These are phyloP conservation scores for Hypomyces rosellus DNA, from an alignment of 2,329 filamentous ascomycete genomes.

Conservation along the genomic window DNA sequence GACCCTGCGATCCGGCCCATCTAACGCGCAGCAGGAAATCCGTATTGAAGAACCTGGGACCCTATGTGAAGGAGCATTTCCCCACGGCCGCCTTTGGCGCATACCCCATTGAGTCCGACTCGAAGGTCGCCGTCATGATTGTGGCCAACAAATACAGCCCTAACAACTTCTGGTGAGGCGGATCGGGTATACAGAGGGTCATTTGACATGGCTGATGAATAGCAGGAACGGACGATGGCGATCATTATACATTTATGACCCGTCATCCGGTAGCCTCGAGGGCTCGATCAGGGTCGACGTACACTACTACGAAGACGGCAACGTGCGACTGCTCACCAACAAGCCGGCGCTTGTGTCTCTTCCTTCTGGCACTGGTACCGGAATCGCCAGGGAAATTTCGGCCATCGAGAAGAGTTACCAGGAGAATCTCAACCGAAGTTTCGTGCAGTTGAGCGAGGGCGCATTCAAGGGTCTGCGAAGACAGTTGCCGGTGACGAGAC, in stretches of 20 bases:
- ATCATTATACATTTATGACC: constrained; percentile 73
- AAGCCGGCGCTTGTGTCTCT: constrained; percentile 63
- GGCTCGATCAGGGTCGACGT: constrained; percentile 90
- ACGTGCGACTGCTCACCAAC: constrained; percentile 86
- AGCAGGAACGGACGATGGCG: constrained; percentile 92
- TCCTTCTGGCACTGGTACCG: constrained; percentile 56
- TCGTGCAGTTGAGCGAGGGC: constrained; percentile 81
- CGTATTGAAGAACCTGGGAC: constrained; percentile 66
- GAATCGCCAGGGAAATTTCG: constrained; percentile 72
- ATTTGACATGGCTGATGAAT: constrained; percentile 13
- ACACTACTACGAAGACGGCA: constrained; percentile 99
- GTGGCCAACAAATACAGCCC: constrained; percentile 97
- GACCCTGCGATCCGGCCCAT: not conserved
- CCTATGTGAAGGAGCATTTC: constrained; percentile 84
- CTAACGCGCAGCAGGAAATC: constrained; percentile 52
- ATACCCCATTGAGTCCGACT: constrained; percentile 72
- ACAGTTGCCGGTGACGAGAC: constrained; percentile 90
- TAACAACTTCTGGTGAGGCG: constrained; percentile 82
- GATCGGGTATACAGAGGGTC: too few species aligned
- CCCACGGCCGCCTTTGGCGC: constrained; percentile 73
- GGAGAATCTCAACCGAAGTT: constrained; percentile 89
- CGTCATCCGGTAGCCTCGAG: constrained; percentile 60
- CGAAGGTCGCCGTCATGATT: constrained; percentile 70
- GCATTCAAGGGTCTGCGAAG: constrained; percentile 89
- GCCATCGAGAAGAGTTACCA: constrained; percentile 85